Percentiles rank a stretch among this genome's conserved stretches.
Conservation (phyloP, 768 basidiomycete genomes). For the Mycena latifolia region DNA sequence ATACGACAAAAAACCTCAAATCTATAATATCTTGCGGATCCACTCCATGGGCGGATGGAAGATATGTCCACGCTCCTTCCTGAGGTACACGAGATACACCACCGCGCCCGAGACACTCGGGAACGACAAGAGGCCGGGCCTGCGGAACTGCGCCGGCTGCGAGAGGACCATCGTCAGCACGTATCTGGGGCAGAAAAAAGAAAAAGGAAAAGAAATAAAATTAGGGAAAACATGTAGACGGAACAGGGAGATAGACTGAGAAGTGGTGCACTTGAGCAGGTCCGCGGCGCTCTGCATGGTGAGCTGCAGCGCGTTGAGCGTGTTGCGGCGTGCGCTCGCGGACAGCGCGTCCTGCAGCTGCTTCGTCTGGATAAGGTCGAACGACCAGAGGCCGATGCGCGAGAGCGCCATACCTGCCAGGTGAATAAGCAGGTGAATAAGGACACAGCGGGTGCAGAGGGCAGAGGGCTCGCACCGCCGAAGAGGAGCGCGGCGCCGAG, state of each 20-base stretch:
- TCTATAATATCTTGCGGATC: constrained; percentile 36
- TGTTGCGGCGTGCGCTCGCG: constrained; percentile 58
- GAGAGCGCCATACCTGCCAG: constrained; percentile 60
- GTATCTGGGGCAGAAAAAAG: no score
- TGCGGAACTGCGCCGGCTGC: constrained; percentile 38
- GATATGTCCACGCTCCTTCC: constrained; percentile 47
- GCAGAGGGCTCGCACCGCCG: constrained; percentile 54
- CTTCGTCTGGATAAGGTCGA: constrained; percentile 65
- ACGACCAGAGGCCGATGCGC: constrained; percentile 63
- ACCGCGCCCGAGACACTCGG: constrained; percentile 45
- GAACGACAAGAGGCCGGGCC: constrained; percentile 42
- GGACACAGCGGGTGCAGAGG: not conserved
- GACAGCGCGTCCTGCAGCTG: constrained; percentile 59
- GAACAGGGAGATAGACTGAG: not conserved
- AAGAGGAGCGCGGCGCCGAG: constrained; percentile 57
- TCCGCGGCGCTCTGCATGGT: constrained; percentile 50
- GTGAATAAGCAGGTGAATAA: not conserved
- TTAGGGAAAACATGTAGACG: no score
- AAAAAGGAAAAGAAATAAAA: no score
- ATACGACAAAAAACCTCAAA: no score
- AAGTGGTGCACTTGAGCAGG: constrained; percentile 37
- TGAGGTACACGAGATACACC: constrained; percentile 46
- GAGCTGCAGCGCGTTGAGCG: constrained; percentile 53
- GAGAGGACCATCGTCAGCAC: constrained; percentile 37
- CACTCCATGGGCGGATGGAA: constrained; percentile 40